Percentiles rank a stretch among this genome's conserved stretches.
Evolutionary conservation across 495 filamentous ascomycete species (phyloP).

Genomic region (Ascobolus immersus): DNA sequence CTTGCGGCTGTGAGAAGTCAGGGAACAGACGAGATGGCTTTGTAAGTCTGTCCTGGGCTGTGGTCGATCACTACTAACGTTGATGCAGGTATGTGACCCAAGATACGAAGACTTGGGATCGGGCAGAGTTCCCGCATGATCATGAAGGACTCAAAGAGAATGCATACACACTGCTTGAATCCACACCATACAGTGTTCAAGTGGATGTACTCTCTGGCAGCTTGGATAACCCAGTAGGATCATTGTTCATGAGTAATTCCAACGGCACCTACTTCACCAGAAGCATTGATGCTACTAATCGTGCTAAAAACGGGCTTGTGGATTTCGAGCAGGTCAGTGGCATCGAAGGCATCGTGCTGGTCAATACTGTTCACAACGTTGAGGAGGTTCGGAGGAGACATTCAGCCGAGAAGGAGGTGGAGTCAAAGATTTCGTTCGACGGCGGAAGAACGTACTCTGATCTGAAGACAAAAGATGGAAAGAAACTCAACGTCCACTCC

Average conservation of each 20-base stretch:
- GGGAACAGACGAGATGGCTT: conserved; percentile 64
- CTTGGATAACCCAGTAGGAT: conserved; percentile 41
- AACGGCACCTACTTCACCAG: conserved; percentile 85
- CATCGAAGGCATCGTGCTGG: conserved; percentile 74
- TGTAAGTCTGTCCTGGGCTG: conserved; percentile 28
- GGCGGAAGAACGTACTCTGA: conserved; percentile 37
- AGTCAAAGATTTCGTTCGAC: conserved; percentile 67
- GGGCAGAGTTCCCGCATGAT: conserved; percentile 58
- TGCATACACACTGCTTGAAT: conserved; percentile 81
- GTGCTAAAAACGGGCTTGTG: conserved; percentile 39
- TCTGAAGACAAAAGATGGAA: conserved; percentile 31
- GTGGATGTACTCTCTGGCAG: conserved; percentile 61
- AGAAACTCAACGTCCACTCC: conserved; percentile 61
- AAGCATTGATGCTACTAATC: conserved; percentile 78
- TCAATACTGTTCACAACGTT: conserved; percentile 74
- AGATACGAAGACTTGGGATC: conserved; percentile 64
- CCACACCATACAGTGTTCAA: conserved; percentile 89
- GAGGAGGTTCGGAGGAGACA: conserved; percentile 36
- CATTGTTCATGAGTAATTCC: conserved; percentile 77
- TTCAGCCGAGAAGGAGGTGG: conserved; percentile 27
- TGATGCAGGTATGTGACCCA: conserved; percentile 29
- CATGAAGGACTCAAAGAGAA: conserved; percentile 51
- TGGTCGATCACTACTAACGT: neutral
- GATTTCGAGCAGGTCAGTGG: conserved; percentile 81
- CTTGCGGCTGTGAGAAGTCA: conserved; percentile 55